Conservation (phyloP, 331 rosid species). For the Dryas integrifolia region DNA sequence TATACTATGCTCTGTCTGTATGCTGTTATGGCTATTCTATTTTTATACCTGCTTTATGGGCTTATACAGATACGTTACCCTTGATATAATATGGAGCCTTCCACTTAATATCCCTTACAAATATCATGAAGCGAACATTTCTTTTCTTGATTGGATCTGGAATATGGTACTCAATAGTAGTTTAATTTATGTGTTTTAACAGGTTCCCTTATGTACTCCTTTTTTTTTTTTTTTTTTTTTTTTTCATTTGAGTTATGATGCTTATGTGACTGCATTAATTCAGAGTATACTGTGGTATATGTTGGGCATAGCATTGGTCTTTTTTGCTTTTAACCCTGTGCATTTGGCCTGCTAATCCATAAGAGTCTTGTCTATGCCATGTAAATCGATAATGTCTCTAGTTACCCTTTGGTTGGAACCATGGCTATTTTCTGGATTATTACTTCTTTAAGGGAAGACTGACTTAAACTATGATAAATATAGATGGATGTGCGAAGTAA, state of each 20-base stretch:
- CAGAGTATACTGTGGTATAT: neutral
- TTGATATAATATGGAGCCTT: conserved; percentile 5
- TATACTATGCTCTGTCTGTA: neutral
- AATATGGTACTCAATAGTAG: conserved; percentile 7
- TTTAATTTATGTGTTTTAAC: conserved; percentile 5
- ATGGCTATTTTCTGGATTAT: conserved; percentile 1
- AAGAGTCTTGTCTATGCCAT: neutral
- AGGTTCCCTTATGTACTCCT: neutral
- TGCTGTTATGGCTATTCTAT: neutral
- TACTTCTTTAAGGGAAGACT: conserved; percentile 23
- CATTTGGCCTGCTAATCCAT: neutral
- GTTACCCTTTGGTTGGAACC: neutral
- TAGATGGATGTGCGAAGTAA: conserved; percentile 81
- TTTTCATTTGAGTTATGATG: neutral
- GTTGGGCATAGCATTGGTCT: neutral
- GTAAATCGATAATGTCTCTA: conserved; percentile 6
- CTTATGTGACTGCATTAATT: conserved; percentile 8
- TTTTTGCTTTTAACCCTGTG: neutral
- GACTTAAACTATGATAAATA: conserved; percentile 34
- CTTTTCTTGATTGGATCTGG: neutral
- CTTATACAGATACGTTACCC: neutral
- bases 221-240: neutral
- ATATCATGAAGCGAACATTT: conserved; percentile 16
- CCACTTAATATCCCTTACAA: conserved; percentile 24
- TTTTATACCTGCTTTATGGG: neutral